These are phyloP conservation scores for Leccinum pellstonianum DNA, from an alignment of 768 basidiomycete species.

Conservation along the genomic window DNA sequence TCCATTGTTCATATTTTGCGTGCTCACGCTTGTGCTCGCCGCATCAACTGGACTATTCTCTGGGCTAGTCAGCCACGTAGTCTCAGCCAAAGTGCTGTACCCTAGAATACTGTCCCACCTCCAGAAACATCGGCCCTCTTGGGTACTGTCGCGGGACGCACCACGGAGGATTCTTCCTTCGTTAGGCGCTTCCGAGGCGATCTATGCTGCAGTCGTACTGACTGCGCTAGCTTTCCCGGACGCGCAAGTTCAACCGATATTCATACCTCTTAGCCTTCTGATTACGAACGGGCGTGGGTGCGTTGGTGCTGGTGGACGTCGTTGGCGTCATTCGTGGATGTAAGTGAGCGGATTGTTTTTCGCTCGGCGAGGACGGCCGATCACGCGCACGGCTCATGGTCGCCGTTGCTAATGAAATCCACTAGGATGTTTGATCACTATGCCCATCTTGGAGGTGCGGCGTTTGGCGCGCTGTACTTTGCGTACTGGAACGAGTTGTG, in stretches of 20 bases:
- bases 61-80: constrained; percentile 72
- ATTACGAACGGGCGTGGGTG: constrained; percentile 76
- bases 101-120: constrained; percentile 67
- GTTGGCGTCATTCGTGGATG: constrained; percentile 80
- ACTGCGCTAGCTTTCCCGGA: constrained; percentile 83
- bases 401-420: not conserved
- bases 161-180: constrained; percentile 54
- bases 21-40: not conserved
- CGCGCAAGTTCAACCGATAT: constrained; percentile 70
- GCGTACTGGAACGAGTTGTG: constrained; percentile 58
- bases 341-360: constrained; percentile 51
- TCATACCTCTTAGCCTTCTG: constrained; percentile 76
- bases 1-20: not conserved
- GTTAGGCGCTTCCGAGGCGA: constrained; percentile 83
- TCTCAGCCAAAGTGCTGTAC: constrained; percentile 64
- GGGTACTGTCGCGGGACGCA: constrained; percentile 33
- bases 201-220: constrained; percentile 73
- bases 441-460: constrained; percentile 77
- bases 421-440: constrained; percentile 48
- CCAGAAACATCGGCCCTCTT: constrained; percentile 48
- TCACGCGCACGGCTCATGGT: not conserved
- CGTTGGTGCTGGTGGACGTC: constrained; percentile 68
- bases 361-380: not conserved
- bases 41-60: constrained; percentile 75
- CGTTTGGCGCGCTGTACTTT: constrained; percentile 77